Conservation (phyloP, 345 rosid genomes). For the Conringia planisiliqua region DNA sequence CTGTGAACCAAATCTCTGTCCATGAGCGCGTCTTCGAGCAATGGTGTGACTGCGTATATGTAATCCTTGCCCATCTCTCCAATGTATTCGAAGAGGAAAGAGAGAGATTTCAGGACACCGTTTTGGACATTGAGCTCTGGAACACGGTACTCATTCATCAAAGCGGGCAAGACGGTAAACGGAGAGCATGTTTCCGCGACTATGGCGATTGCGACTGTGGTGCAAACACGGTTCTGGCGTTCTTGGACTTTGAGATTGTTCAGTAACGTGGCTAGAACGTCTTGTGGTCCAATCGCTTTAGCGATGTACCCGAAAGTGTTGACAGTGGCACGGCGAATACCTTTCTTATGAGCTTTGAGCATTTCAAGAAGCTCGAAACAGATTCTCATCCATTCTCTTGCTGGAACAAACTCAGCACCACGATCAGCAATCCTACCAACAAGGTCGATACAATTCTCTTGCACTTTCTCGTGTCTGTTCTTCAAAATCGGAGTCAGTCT, state of each 20-base stretch:
- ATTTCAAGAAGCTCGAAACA: constrained; percentile 98
- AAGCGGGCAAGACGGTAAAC: constrained; percentile 87
- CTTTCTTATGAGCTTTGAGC: constrained; percentile 99
- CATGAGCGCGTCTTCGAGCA: constrained; percentile 98
- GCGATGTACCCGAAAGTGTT: constrained; percentile 99
- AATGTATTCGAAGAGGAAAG: constrained; percentile 93
- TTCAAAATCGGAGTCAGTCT: constrained; percentile 95
- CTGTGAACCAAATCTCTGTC: constrained; percentile 95
- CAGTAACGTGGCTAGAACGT: constrained; percentile 89
- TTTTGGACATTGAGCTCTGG: constrained; percentile 99
- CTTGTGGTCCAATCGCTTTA: constrained; percentile 99
- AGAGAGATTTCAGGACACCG: constrained; percentile 92
- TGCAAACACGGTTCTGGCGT: constrained; percentile 98
- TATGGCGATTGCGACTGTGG: constrained; percentile 96
- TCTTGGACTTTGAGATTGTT: constrained; percentile 99
- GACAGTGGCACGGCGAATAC: constrained; percentile 93
- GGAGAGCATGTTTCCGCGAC: constrained; percentile 99
- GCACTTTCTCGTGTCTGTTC: constrained; percentile 99
- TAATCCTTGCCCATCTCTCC: constrained; percentile 99
- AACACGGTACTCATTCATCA: constrained; percentile 97
- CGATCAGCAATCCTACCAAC: constrained; percentile 99
- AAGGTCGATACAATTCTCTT: constrained; percentile 97
- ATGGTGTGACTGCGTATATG: constrained; percentile 94
- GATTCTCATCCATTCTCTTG: constrained; percentile 99
- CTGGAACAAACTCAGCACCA: constrained; percentile 99